A percentile compares a stretch with the other conserved stretches of the same genome.
These are phyloP conservation scores for Cladosporium phlei DNA, from an alignment of 2,329 filamentous ascomycete species.

Conservation along the genomic window DNA sequence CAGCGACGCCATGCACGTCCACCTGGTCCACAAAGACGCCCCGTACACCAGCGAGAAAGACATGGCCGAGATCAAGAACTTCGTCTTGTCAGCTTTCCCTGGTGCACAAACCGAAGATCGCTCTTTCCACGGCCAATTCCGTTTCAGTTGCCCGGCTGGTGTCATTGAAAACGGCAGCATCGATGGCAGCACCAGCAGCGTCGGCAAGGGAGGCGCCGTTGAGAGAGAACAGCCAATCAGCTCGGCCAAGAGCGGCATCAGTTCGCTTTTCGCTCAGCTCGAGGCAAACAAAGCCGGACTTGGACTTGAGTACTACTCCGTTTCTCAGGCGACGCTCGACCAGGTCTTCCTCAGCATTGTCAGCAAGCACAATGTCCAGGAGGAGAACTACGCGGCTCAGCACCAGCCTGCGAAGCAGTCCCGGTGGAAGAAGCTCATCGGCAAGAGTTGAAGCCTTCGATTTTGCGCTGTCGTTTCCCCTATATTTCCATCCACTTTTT, in stretches of 20 bases:
- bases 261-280: conserved; percentile 64
- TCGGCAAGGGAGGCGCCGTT: conserved; percentile 15
- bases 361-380: conserved; percentile 69
- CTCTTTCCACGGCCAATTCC: conserved; percentile 78
- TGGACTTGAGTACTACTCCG: conserved; percentile 79
- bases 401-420: conserved; percentile 11
- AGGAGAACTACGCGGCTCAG: conserved; percentile 51
- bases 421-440: not conserved
- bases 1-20: conserved; percentile 74
- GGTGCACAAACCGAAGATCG: conserved; percentile 65
- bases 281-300: conserved; percentile 66
- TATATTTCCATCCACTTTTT: not conserved
- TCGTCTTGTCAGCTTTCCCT: conserved; percentile 60
- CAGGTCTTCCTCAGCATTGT: conserved; percentile 88
- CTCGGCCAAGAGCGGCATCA: conserved; percentile 47
- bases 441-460: no score
- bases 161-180: conserved; percentile 27
- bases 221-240: conserved; percentile 11
- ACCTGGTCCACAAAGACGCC: conserved; percentile 70
- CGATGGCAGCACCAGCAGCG: conserved; percentile 15
- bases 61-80: conserved; percentile 61
- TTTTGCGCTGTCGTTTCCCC: not conserved
- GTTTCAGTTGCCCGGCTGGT: conserved; percentile 66
- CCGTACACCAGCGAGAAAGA: conserved; percentile 67
- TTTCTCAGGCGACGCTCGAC: conserved; percentile 80